Conservation (phyloP, 2,329 filamentous ascomycete genomes). For the Chrysoporthe deuterocubensis region DNA sequence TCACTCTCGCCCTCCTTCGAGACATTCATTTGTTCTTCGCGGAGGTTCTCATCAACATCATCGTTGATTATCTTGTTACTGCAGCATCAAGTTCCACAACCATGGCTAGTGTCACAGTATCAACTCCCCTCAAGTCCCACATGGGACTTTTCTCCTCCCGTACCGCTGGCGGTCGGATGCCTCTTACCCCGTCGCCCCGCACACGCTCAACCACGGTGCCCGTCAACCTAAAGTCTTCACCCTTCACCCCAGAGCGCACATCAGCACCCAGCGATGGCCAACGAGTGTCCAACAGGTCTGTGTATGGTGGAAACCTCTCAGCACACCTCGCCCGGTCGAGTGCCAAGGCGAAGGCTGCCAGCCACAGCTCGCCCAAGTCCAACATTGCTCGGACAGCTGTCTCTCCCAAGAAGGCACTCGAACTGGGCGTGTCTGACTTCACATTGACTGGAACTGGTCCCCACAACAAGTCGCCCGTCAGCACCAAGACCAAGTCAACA, state of each 20-base stretch:
- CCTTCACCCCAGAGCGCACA: conserved; percentile 73
- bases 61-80: conserved; percentile 40
- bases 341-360: conserved; percentile 71
- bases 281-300: conserved; percentile 68
- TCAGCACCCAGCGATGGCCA: conserved; percentile 53
- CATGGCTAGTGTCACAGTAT: conserved; percentile 83
- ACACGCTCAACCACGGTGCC: conserved; percentile 57
- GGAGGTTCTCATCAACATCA: conserved; percentile 38
- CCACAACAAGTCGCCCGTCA: conserved; percentile 60
- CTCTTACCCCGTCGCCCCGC: conserved; percentile 88
- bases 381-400: conserved; percentile 81
- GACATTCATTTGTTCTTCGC: conserved; percentile 55
- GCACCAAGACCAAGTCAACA: conserved; percentile 53
- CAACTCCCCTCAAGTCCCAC: conserved; percentile 94
- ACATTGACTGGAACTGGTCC: conserved; percentile 82
- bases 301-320: conserved; percentile 79
- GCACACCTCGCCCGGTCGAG: conserved; percentile 75
- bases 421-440: conserved; percentile 92
- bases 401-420: conserved; percentile 80
- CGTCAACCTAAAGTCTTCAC: conserved; percentile 67
- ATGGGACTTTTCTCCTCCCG: conserved; percentile 89
- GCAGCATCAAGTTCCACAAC: conserved; percentile 37
- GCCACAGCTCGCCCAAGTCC: conserved; percentile 91
- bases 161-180: conserved; percentile 92
- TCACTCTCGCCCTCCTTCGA: conserved; percentile 43